Evolutionary conservation across 805 yeast species (phyloP).

Genomic region (Ogataea degrootiae): DNA sequence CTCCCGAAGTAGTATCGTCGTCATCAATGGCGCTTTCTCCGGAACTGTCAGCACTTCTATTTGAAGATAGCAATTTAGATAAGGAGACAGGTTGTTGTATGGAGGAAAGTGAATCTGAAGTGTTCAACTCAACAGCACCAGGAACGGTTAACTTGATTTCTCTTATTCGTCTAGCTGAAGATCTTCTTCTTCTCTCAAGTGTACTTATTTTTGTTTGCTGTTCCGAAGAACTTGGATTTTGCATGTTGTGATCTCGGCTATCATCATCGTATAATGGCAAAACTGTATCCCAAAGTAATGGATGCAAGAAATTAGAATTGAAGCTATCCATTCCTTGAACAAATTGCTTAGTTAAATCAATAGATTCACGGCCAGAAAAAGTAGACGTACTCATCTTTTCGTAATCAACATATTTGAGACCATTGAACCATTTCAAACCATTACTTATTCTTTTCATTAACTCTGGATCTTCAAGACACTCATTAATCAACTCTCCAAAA

Average conservation of each 20-base stretch:
- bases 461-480: constrained; percentile 13
- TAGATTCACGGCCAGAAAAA: constrained; percentile 23
- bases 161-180: constrained; percentile 20
- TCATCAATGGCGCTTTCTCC: constrained; percentile 23
- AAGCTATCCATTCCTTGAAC: constrained; percentile 31
- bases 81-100: background rate
- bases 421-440: constrained; percentile 33
- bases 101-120: constrained; percentile 3
- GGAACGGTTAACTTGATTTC: constrained; percentile 18
- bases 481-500: constrained; percentile 30
- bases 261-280: constrained; percentile 19
- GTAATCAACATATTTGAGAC: constrained; percentile 23
- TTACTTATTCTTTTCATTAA: constrained; percentile 24
- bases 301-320: constrained; percentile 39
- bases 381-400: constrained; percentile 4
- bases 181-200: constrained; percentile 18
- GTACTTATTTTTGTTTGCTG: constrained; percentile 4
- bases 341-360: constrained; percentile 31
- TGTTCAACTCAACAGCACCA: constrained; percentile 13
- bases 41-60: constrained; percentile 1
- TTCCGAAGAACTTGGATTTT: background rate
- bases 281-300: constrained; percentile 23
- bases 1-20: constrained; percentile 16
- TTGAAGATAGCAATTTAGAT: background rate
- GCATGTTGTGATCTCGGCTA: background rate